Conservation (phyloP, 106 monocot species). For the Alisma plantagoaquatica region DNA sequence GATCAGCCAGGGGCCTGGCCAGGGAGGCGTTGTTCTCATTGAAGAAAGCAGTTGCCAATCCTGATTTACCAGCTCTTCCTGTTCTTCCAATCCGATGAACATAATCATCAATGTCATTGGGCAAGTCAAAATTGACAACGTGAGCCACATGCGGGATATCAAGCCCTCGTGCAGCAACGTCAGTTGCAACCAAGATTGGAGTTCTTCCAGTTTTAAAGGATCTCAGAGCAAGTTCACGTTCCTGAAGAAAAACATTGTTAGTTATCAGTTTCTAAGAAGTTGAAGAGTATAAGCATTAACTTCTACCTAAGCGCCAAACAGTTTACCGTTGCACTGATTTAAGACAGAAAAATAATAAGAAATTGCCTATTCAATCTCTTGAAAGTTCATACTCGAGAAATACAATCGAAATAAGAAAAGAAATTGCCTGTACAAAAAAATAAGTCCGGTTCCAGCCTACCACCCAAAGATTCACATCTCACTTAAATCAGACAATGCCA, state of each 20-base stretch:
- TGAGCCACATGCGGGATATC: slow-evolving; percentile 89
- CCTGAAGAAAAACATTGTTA: slow-evolving; percentile 41
- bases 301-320: too few relatives aligned
- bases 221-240: slow-evolving; percentile 62
- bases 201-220: slow-evolving; percentile 77
- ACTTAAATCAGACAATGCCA: too few relatives aligned
- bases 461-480: too few relatives aligned
- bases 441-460: too few relatives aligned
- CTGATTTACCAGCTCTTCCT: slow-evolving; percentile 73
- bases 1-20: slow-evolving; percentile 52
- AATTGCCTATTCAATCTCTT: too few relatives aligned
- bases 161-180: slow-evolving; percentile 85
- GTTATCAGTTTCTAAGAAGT: too few relatives aligned
- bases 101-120: slow-evolving; percentile 85
- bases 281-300: too few relatives aligned
- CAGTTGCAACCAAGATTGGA: slow-evolving; percentile 82
- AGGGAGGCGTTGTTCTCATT: slow-evolving; percentile 46
- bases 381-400: too few relatives aligned
- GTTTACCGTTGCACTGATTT: too few relatives aligned
- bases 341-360: too few relatives aligned
- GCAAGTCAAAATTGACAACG: slow-evolving; percentile 85
- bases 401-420: too few relatives aligned
- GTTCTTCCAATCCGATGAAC: slow-evolving; percentile 89
- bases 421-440: too few relatives aligned
- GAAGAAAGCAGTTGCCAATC: slow-evolving; percentile 89